Conservation (phyloP, 2,329 filamentous ascomycete species). For the Aspergillus calidoustus region DNA sequence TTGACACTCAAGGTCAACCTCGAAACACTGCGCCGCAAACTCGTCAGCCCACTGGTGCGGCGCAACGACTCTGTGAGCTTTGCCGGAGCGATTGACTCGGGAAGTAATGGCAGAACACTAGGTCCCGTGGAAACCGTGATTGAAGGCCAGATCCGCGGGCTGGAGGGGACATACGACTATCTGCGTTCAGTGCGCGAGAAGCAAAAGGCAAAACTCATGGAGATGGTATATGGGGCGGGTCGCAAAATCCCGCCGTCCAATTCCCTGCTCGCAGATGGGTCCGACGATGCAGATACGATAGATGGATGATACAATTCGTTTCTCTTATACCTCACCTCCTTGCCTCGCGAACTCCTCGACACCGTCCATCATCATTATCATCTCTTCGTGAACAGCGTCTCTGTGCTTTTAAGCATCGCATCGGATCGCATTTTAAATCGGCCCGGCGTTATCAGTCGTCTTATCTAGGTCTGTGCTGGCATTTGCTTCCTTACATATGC, state of each 20-base stretch:
- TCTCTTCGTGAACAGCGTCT: not conserved
- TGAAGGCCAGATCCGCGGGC: conserved; percentile 81
- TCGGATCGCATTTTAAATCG: conserved; percentile 13
- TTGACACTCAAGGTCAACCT: conserved; percentile 84
- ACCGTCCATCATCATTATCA: not conserved
- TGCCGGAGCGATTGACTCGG: conserved; percentile 33
- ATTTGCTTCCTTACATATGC: conserved; percentile 6
- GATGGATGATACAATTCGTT: conserved; percentile 15
- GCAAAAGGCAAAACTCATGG: conserved; percentile 83
- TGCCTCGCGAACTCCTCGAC: not conserved
- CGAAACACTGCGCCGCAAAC: conserved; percentile 79
- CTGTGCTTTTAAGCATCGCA: not conserved
- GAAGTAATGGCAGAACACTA: conserved; percentile 60
- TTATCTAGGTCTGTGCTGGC: conserved; percentile 1
- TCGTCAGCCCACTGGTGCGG: conserved; percentile 82
- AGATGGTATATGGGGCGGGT: conserved; percentile 70
- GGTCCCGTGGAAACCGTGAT: conserved; percentile 59
- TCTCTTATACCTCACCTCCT: not conserved
- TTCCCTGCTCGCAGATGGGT: conserved; percentile 30
- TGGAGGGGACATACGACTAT: conserved; percentile 79
- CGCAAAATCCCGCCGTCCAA: conserved; percentile 31
- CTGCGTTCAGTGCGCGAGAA: conserved; percentile 74
- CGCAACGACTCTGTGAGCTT: conserved; percentile 60
- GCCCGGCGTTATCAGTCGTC: conserved; percentile 8
- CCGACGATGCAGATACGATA: conserved; percentile 26